Base-by-base conservation (phyloP, 331 rosid species). In the Spiraea crenata region DNA sequence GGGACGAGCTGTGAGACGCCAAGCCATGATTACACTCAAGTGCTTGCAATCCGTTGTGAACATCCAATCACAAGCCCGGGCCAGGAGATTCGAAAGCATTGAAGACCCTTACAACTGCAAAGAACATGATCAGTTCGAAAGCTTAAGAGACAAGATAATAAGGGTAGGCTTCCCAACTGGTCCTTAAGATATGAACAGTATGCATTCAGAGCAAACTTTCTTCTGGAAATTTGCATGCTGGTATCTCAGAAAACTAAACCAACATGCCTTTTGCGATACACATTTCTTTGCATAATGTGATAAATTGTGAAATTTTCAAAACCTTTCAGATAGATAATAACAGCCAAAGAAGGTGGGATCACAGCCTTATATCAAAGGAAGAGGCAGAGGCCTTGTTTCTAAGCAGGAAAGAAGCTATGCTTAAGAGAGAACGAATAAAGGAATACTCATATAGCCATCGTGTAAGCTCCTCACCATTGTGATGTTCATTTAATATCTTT, bases 11-110 rank as follows among this genome's bases (percentile, higher is more conserved):
- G 97, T 93, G 64, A 84, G 98, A 67, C 92, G 96, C 47, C 93
- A 93, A 82, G 89, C 97, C 65, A 73, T 89, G 62, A 83, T 75
- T 57, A 88, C 97, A 48, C 87, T 93, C 46, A 87, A 85, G 78
- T 83, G 93, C 82, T 85, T 93, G 87, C 91, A 90, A 66, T 93
- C 98, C 80, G 82, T 93, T 16, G 84, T 93, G 31, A 93, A 79
- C 76, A 90, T 93, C 58, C 97, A 93, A 37, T 85, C 98, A 40
- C 87, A 84, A n/a, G 88, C 82, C 74, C 71, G 77, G 50, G 85
- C 97, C 55, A 85, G 82, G 78, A 79, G 85, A 73, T 82, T 87
- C 61, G 84, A 84, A 78, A 79, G 61, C 51, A 74, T 74, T 47
- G 91, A 86, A 71, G 76, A 68, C 20, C 71, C 70, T 72, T 66